Conservation (phyloP, 495 filamentous ascomycete species). For the Daldinia grandis region DNA sequence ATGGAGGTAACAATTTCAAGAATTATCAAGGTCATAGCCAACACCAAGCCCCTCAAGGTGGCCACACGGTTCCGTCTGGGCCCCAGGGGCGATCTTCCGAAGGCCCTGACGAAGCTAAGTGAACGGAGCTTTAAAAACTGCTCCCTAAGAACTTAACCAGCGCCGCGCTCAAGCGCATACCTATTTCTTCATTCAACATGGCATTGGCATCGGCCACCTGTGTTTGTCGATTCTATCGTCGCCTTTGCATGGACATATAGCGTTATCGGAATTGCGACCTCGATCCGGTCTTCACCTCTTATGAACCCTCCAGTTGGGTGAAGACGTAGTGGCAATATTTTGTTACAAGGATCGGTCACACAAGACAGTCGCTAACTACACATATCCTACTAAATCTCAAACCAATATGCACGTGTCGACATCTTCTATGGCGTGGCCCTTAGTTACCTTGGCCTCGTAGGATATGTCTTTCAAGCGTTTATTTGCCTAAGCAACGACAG, state of each 20-base stretch:
- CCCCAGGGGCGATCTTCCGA: conserved; percentile 45
- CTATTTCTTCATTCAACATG: conserved; percentile 43
- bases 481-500: conserved; percentile 33
- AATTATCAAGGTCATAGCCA: conserved; percentile 61
- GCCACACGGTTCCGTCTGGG: conserved; percentile 40
- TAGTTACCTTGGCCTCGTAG: conserved; percentile 44
- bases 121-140: conserved; percentile 27
- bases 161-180: conserved; percentile 44
- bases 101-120: conserved; percentile 50
- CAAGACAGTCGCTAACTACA: conserved; percentile 24
- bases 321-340: conserved; percentile 27
- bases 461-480: conserved; percentile 44
- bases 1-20: conserved; percentile 63
- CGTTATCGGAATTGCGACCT: conserved; percentile 24
- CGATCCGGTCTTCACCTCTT: conserved; percentile 23
- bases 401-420: conserved; percentile 41
- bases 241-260: conserved; percentile 31
- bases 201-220: conserved; percentile 24
- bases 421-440: conserved; percentile 41
- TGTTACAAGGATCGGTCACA: conserved; percentile 28
- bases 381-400: conserved; percentile 41
- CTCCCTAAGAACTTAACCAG: conserved; percentile 40
- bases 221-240: conserved; percentile 26
- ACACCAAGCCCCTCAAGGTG: conserved; percentile 43
- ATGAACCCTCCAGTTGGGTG: conserved; percentile 16